phyloP scores from a whole-genome alignment of 2,329 filamentous ascomycete species.

The Elsinoe arachidis region DNA sequence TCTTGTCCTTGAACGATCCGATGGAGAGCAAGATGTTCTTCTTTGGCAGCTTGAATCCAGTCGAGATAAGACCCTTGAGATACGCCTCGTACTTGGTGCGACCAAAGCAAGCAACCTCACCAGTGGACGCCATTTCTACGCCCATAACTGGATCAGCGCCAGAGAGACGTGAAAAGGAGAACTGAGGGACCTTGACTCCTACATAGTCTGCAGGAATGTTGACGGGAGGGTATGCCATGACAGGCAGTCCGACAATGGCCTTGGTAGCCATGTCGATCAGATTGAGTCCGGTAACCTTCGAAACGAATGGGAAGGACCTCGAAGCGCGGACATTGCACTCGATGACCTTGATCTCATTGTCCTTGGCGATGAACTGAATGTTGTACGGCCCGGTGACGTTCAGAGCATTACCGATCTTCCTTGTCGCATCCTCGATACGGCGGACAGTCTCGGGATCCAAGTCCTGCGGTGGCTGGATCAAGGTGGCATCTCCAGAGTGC shows the following conservation, averaged over 20 bases:
- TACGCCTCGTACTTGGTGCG: conserved; percentile 96
- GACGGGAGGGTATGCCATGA: conserved; percentile 71
- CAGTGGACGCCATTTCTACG: conserved; percentile 98
- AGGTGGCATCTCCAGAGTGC: conserved; percentile 92
- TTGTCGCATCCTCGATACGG: conserved; percentile 87
- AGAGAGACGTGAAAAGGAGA: conserved; percentile 95
- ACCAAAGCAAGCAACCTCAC: conserved; percentile 95
- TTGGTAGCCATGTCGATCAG: conserved; percentile 98
- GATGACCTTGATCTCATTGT: conserved; percentile 99
- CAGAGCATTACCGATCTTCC: conserved; percentile 86
- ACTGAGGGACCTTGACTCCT: conserved; percentile 96
- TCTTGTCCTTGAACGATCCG: conserved; percentile 95
- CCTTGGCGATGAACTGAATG: conserved; percentile 98
- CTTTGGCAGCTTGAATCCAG: conserved; percentile 92
- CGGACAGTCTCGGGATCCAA: conserved; percentile 78
- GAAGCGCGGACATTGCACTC: conserved; percentile 97
- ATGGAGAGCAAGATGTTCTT: conserved; percentile 93
- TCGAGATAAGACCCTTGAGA: conserved; percentile 89
- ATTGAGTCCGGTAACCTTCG: conserved; percentile 96
- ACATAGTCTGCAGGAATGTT: conserved; percentile 74
- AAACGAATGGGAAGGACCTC: conserved; percentile 94
- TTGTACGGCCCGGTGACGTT: conserved; percentile 97
- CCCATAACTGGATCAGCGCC: conserved; percentile 93
- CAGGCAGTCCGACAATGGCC: conserved; percentile 80
- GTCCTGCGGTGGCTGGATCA: conserved; percentile 92